A percentile compares a stretch with the other conserved stretches of the same genome.
Conservation (phyloP, 2,329 filamentous ascomycete genomes). For the Botrytis paeoniae region DNA sequence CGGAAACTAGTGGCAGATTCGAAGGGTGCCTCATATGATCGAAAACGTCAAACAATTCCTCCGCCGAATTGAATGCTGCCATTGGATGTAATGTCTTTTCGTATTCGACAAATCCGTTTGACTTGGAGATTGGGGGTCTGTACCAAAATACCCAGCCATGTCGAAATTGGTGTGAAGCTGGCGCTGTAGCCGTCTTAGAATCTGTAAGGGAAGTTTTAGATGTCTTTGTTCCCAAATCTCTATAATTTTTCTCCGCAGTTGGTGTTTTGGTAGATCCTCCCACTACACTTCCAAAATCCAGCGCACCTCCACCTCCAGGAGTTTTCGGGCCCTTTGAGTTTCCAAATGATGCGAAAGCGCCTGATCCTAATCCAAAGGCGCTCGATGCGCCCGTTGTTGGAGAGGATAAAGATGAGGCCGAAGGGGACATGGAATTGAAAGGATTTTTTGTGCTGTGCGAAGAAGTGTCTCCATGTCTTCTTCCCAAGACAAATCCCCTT, state of each 20-base stretch:
- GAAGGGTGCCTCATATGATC: constrained; percentile 87
- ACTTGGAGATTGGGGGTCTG: constrained; percentile 92
- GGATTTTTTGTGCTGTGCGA: constrained; percentile 74
- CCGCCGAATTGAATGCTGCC: constrained; percentile 74
- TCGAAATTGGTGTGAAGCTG: constrained; percentile 62
- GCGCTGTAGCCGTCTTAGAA: constrained; percentile 43
- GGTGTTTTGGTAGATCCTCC: constrained; percentile 49
- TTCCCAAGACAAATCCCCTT: constrained; percentile 64
- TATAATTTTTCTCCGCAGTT: constrained; percentile 61
- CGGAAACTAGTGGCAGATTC: constrained; percentile 81
- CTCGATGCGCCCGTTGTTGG: constrained; percentile 64
- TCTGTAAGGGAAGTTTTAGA: constrained; percentile 44
- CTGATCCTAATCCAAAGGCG: constrained; percentile 90
- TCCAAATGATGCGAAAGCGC: constrained; percentile 95
- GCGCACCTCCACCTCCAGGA: constrained; percentile 71
- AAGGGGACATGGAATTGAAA: constrained; percentile 55
- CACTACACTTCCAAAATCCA: constrained; percentile 67
- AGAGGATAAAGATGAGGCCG: constrained; percentile 16
- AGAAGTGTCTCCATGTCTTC: constrained; percentile 71
- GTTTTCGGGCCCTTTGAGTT: constrained; percentile 85
- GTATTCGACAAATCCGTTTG: constrained; percentile 82
- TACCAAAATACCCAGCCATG: constrained; percentile 97
- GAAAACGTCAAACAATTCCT: constrained; percentile 91
- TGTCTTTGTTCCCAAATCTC: constrained; percentile 42
- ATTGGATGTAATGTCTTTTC: constrained; percentile 93